phyloP scores from a whole-genome alignment of 176 grass and related monocot species.

The Phyllostachys edulis region DNA sequence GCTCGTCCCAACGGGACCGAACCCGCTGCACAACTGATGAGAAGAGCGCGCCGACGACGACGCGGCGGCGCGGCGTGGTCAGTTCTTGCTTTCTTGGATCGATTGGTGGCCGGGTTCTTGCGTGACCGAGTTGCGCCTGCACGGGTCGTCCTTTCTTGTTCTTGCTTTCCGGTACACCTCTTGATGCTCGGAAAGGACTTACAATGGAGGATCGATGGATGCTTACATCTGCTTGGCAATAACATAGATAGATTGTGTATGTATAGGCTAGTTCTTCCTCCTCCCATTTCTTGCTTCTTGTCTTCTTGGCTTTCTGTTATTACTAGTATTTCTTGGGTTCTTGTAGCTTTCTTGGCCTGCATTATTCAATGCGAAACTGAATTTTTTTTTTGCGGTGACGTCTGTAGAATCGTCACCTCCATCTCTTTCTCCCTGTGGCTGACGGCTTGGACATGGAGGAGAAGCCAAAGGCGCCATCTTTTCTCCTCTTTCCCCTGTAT shows the following conservation, averaged over 20 bases:
- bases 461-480: background rate
- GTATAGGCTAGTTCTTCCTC: slow-evolving; percentile 18
- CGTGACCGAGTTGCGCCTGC: background rate
- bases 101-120: slow-evolving; percentile 10
- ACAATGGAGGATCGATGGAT: slow-evolving; percentile 75
- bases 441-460: background rate
- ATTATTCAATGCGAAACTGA: slow-evolving; percentile 14
- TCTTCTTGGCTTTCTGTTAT: slow-evolving; percentile 5
- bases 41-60: too few species aligned
- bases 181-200: slow-evolving; percentile 61
- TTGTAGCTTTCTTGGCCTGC: slow-evolving; percentile 30
- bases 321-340: background rate
- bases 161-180: slow-evolving; percentile 58
- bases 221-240: slow-evolving; percentile 35
- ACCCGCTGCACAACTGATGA: slow-evolving; percentile 87
- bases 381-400: slow-evolving; percentile 17
- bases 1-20: slow-evolving; percentile 78
- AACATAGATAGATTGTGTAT: slow-evolving; percentile 39
- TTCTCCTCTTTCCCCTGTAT: background rate
- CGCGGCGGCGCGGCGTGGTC: background rate
- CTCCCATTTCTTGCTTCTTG: slow-evolving; percentile 4
- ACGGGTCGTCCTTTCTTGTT: slow-evolving; percentile 70
- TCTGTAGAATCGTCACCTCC: background rate
- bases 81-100: slow-evolving; percentile 51
- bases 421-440: background rate